Evolutionary conservation across 805 yeast species (phyloP).

Genomic region (Yarrowia divulgata): DNA sequence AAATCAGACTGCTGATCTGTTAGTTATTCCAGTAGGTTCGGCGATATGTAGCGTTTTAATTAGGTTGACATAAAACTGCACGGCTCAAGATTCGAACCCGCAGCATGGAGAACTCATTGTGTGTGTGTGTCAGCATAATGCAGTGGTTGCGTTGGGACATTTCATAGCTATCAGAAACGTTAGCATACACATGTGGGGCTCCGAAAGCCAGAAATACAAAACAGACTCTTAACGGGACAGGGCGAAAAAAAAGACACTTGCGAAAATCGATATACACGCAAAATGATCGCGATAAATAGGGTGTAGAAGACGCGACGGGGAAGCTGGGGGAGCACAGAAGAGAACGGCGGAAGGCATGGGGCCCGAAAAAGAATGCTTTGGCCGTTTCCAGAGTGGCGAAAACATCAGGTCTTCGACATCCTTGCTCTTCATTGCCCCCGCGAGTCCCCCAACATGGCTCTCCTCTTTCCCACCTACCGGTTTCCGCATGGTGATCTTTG

Average conservation of each 20-base stretch:
- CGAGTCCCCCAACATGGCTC: neutral
- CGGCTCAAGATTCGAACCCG: neutral
- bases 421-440: neutral
- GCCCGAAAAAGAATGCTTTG: neutral
- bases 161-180: neutral
- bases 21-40: conserved; percentile 7
- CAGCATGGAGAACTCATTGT: neutral
- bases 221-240: neutral
- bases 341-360: neutral
- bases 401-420: neutral
- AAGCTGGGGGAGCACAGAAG: neutral
- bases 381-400: neutral
- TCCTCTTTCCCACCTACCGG: too few relatives aligned
- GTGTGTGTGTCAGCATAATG: conserved; percentile 1
- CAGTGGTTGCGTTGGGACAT: conserved; percentile 1
- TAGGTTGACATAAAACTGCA: neutral
- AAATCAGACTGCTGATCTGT: neutral
- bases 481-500: conserved; percentile 10
- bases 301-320: neutral
- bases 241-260: neutral
- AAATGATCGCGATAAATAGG: conserved; percentile 13
- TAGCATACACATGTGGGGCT: neutral
- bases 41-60: neutral
- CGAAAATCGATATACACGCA: neutral
- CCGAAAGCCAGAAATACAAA: neutral